Conservation (phyloP, 1,284 basidiomycete genomes). For the Ustilago nuda region DNA sequence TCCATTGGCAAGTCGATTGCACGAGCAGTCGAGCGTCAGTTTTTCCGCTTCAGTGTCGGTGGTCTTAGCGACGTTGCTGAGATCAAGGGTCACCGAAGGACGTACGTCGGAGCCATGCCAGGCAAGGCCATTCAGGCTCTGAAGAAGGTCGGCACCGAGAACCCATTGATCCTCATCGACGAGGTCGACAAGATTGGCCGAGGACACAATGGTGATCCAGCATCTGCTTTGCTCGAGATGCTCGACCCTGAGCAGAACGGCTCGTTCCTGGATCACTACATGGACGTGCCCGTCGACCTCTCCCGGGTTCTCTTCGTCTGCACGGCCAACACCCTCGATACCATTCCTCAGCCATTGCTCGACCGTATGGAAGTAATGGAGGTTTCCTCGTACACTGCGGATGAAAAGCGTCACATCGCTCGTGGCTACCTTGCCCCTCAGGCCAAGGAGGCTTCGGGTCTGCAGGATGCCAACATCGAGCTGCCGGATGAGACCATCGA, state of each 20-base stretch:
- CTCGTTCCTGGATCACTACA: conserved; percentile 95
- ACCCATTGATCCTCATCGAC: conserved; percentile 90
- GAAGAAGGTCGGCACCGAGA: conserved; percentile 96
- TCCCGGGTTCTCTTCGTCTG: conserved; percentile 97
- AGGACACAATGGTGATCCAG: conserved; percentile 92
- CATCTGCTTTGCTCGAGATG: conserved; percentile 95
- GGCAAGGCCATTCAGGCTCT: conserved; percentile 98
- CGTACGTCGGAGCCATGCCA: conserved; percentile 89
- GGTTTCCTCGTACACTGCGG: conserved; percentile 86
- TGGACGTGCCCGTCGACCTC: conserved; percentile 96
- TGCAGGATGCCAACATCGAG: conserved; percentile 71
- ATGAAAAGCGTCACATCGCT: conserved; percentile 95
- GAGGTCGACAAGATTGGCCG: conserved; percentile 99
- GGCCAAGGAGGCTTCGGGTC: conserved; percentile 89
- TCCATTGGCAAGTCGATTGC: conserved; percentile 89
- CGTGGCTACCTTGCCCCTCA: conserved; percentile 91
- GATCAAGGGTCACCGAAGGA: conserved; percentile 97
- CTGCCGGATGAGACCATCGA: conserved; percentile 77
- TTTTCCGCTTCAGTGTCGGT: conserved; percentile 97
- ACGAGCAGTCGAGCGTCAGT: conserved; percentile 83
- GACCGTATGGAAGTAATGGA: conserved; percentile 94
- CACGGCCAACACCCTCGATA: conserved; percentile 81
- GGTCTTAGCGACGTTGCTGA: conserved; percentile 97
- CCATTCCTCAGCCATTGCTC: conserved; percentile 93
- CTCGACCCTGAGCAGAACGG: conserved; percentile 98